Conservation (phyloP, 208 protist genomes). For the Porcisia deanei region DNA sequence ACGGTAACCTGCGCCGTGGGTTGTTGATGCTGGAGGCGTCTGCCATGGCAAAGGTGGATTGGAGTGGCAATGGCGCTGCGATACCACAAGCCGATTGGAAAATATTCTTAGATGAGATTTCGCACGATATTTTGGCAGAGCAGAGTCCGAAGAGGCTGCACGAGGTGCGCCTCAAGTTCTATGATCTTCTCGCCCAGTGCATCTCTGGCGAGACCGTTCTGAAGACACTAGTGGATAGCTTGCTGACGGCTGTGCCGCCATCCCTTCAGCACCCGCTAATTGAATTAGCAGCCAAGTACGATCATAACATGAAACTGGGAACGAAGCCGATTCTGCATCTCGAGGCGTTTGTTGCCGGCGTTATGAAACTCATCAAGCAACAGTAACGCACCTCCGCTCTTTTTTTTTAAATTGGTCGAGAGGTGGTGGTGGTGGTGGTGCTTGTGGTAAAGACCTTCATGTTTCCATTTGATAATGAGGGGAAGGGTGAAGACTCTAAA, state of each 20-base stretch:
- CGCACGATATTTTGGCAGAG: slow-evolving; percentile 91
- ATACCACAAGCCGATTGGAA: slow-evolving; percentile 96
- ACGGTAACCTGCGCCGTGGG: slow-evolving; percentile 96
- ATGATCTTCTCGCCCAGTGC: slow-evolving; percentile 98
- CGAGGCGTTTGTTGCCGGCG: slow-evolving; percentile 96
- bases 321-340: slow-evolving; percentile 98
- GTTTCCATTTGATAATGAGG: no score
- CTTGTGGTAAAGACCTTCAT: no score
- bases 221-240: slow-evolving; percentile 72
- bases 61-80: slow-evolving; percentile 62
- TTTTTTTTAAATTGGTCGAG: no score
- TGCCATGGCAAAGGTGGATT: slow-evolving; percentile 82
- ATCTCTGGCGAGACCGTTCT: slow-evolving; percentile 97
- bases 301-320: slow-evolving; percentile 97
- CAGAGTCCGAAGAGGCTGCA: slow-evolving; percentile 95
- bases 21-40: slow-evolving; percentile 97
- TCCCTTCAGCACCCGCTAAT: slow-evolving; percentile 83
- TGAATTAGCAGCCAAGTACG: slow-evolving; percentile 94
- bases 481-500: no score
- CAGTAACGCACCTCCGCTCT: not conserved
- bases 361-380: slow-evolving; percentile 86
- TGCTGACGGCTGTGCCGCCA: slow-evolving; percentile 80
- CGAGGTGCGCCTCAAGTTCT: slow-evolving; percentile 95
- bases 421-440: no score
- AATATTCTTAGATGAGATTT: slow-evolving; percentile 92